Conservation (phyloP, 2,329 filamentous ascomycete genomes). For the Cladophialophora psammophila region DNA sequence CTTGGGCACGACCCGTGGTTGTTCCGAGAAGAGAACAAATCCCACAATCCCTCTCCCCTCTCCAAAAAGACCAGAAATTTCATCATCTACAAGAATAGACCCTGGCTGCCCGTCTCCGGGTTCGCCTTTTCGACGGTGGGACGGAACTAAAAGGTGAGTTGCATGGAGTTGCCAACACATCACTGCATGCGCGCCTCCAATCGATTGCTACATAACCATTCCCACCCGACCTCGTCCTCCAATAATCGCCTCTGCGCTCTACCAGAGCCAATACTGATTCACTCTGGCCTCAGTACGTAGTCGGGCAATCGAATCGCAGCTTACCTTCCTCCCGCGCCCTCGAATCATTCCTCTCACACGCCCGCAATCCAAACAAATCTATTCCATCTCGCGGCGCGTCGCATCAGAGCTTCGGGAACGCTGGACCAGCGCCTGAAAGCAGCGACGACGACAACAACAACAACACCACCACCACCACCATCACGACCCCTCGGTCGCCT, state of each 20-base stretch:
- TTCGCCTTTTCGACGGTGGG: conserved; percentile 28
- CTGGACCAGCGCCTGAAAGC: conserved; percentile 16
- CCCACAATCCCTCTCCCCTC: conserved; percentile 9
- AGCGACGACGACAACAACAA: conserved; percentile 21
- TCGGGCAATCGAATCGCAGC: conserved; percentile 38
- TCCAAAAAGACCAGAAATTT: conserved; percentile 14
- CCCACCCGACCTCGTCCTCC: conserved; percentile 36
- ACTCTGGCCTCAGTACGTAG: conserved; percentile 31
- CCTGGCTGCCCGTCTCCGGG: conserved; percentile 24
- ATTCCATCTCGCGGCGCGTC: conserved; percentile 29
- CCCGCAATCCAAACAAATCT: conserved; percentile 31
- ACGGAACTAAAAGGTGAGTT: conserved; percentile 39
- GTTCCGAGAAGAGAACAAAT: conserved; percentile 12
- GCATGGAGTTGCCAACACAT: conserved; percentile 40
- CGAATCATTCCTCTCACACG: conserved; percentile 35
- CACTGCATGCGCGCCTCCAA: conserved; percentile 38
- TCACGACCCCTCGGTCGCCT: neutral
- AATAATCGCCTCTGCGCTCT: conserved; percentile 36
- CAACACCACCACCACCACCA: neutral
- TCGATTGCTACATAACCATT: conserved; percentile 35
- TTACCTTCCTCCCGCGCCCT: conserved; percentile 32
- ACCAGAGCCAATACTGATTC: conserved; percentile 40
- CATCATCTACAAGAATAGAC: conserved; percentile 38
- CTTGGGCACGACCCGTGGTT: conserved; percentile 14
- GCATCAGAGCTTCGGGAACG: conserved; percentile 35